These are phyloP conservation scores for Chaetomium sp. DNA, from an alignment of 2,329 filamentous ascomycete genomes.

Conservation along the genomic window DNA sequence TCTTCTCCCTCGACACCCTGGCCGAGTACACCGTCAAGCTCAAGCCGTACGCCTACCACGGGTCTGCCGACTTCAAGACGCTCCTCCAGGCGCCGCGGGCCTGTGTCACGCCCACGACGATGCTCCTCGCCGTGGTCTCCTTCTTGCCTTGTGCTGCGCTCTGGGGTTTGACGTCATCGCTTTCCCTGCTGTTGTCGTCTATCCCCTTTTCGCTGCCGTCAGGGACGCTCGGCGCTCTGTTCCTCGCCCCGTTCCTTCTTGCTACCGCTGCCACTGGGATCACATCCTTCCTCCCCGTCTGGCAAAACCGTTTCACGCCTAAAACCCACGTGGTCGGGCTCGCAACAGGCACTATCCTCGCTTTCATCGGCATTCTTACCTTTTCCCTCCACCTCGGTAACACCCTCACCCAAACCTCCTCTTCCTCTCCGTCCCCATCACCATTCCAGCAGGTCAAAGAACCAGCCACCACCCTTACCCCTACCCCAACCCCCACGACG, in stretches of 20 bases:
- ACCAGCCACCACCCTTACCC: too few relatives aligned
- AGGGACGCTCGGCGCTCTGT: slow-evolving; percentile 37
- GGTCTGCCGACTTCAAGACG: slow-evolving; percentile 24
- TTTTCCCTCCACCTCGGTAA: slow-evolving; percentile 39
- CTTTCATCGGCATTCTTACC: slow-evolving; percentile 37
- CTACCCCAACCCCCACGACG: too few relatives aligned
- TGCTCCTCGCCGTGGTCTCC: slow-evolving; percentile 40
- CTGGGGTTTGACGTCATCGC: slow-evolving; percentile 40
- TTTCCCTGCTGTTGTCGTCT: slow-evolving; percentile 42
- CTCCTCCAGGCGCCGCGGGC: slow-evolving; percentile 43
- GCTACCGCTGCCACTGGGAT: slow-evolving; percentile 29
- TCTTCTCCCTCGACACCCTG: slow-evolving; percentile 30
- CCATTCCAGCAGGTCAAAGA: neutral
- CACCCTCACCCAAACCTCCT: slow-evolving; percentile 28
- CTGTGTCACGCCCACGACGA: slow-evolving; percentile 43
- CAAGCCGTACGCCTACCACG: slow-evolving; percentile 34
- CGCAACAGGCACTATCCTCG: slow-evolving; percentile 33
- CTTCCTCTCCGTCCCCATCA: too few relatives aligned
- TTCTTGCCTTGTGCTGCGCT: slow-evolving; percentile 41
- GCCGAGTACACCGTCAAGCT: slow-evolving; percentile 35
- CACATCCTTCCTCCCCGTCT: slow-evolving; percentile 27
- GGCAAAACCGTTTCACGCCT: slow-evolving; percentile 30
- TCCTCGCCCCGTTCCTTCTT: slow-evolving; percentile 39
- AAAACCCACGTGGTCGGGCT: slow-evolving; percentile 31
- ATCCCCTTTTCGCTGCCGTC: slow-evolving; percentile 38